Base-by-base conservation (phyloP, 1,139 yeast genomes). In the Sugiyamaella novakii region DNA sequence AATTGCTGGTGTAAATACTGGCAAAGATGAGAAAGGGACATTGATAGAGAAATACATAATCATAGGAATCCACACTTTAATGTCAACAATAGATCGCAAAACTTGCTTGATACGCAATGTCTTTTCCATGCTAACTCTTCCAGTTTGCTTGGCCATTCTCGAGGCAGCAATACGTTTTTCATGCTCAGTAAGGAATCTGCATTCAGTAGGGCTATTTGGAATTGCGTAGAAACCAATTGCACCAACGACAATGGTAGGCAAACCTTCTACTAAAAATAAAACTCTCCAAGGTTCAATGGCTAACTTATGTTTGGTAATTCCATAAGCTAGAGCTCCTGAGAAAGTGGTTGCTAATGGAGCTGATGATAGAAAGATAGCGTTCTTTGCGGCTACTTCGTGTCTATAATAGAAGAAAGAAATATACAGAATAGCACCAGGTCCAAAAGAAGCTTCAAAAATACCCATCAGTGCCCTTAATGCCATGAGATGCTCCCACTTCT, bases 301-400 rank as follows among this genome's bases (percentile, higher is more conserved):
- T 34, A 50, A 30, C 15, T 54, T 33, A 45, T 60, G 55, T 64
- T 51, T 70, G 66, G 52, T 65, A 81, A 84, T 53, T 3, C 68
- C 69, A 45, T 62, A 65, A 5, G 68, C 68, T 21, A 65, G 50
- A 7, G 61, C 62, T 3, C 68, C 68, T 17, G 66, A 56, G 49
- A 65, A 61, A 7, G 65, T 59, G 17, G 65, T 54, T n/a, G 66
- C 63, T 35, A 65, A 33, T 3, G 67, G 63, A n/a, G 65, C 56
- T 15, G 57, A 52, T 4, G 83, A 72, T 59, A 78, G 78, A 57
- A 81, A 72, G 43, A 80, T 68, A 22, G 83, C 78, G 59, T 78
- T 77, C 62, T 85, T 69, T 45, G 75, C 66, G 2, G 81, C 64
- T 47, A 62, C 52, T 50, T 65, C 69, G 24, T 59, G 59, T 8